phyloP scores from a whole-genome alignment of 106 monocot genomes.

The Acanthochlamys bracteata region DNA sequence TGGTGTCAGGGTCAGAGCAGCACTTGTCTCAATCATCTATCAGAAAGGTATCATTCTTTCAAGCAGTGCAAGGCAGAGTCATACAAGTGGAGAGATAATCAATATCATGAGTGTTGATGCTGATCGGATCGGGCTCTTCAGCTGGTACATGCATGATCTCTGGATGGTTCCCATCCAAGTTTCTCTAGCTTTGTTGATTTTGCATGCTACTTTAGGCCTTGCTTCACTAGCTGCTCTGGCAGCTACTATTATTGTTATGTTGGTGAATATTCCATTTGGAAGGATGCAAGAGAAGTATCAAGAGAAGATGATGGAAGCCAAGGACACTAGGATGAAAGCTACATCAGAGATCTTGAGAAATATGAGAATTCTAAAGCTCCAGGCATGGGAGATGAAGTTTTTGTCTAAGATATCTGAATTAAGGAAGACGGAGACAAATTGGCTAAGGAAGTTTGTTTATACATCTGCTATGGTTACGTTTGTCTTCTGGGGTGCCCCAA shows the following conservation, averaged over 20 bases:
- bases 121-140: slow-evolving; percentile 49
- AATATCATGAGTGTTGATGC: slow-evolving; percentile 91
- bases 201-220: slow-evolving; percentile 59
- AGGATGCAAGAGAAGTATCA: slow-evolving; percentile 65
- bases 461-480: slow-evolving; percentile 44
- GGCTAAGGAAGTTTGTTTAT: slow-evolving; percentile 70
- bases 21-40: slow-evolving; percentile 66
- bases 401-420: slow-evolving; percentile 59
- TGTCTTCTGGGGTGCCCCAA: slow-evolving; percentile 68
- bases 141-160: slow-evolving; percentile 80
- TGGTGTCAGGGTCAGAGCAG: slow-evolving; percentile 39
- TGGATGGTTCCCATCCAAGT: slow-evolving; percentile 87
- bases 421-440: slow-evolving; percentile 51
- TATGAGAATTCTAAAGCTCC: slow-evolving; percentile 94
- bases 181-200: slow-evolving; percentile 43
- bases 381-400: slow-evolving; percentile 97
- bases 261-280: slow-evolving; percentile 58
- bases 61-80: slow-evolving; percentile 50
- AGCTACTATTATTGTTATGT: slow-evolving; percentile 59
- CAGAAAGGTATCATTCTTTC: slow-evolving; percentile 69
- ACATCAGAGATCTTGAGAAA: slow-evolving; percentile 78
- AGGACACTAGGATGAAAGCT: slow-evolving; percentile 83
- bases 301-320: slow-evolving; percentile 74
- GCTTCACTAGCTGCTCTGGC: slow-evolving; percentile 68
- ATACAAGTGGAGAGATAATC: slow-evolving; percentile 71